Evolutionary conservation across 352 stramenopile genomes (phyloP), one percentile per base, ranked within the genome.

Genomic region (Thalassiosira pacifica): DNA sequence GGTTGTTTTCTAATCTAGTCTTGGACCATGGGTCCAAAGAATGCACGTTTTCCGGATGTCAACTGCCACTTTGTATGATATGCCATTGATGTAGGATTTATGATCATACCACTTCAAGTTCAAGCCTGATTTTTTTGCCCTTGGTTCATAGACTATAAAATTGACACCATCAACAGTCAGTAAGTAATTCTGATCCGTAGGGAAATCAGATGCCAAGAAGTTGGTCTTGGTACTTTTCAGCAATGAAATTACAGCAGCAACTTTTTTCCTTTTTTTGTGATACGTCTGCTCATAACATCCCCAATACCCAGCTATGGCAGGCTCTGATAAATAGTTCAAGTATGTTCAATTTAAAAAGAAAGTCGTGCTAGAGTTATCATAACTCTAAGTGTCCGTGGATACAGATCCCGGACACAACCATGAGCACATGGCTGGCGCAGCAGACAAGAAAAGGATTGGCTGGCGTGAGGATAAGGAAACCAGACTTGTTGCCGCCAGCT

Each of bases 21-120:
- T 64, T 11, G 79, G 79, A 29, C 70, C 79, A n/a, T 67, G 66
- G 22, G 82, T 77, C 70, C 70, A 86, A n/a, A 76, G 32, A 55
- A 75, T 48, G 1, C 59, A 42, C 32, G 27, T 72, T 5, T 40
- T 57, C 8, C 42, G 48, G 34, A 85, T 29, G 5, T 53, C 57
- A 67, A 85, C 60, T 0, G n/a, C 77, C 16, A 79, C 19, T 31
- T 80, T 59, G 63, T 85, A 79, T 18, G 55, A 75, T 8, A 85
- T 8, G 24, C 48, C 77, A 55, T 34, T 60, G 55, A 24, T 22
- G 34, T 85, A n/a, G 19, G 31, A 70, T 31, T 85, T 85, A 32
- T 80, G 69, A 27, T 64, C 72, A 63, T 75, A 85, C 19, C 22
- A 74, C n/a, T n/a, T n/a, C n/a, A n/a, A n/a, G 24, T 80, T n/a